Percentiles rank a stretch among this genome's conserved stretches.
Conservation (phyloP, 2,329 filamentous ascomycete genomes). For the Hypomyces perniciosus region DNA sequence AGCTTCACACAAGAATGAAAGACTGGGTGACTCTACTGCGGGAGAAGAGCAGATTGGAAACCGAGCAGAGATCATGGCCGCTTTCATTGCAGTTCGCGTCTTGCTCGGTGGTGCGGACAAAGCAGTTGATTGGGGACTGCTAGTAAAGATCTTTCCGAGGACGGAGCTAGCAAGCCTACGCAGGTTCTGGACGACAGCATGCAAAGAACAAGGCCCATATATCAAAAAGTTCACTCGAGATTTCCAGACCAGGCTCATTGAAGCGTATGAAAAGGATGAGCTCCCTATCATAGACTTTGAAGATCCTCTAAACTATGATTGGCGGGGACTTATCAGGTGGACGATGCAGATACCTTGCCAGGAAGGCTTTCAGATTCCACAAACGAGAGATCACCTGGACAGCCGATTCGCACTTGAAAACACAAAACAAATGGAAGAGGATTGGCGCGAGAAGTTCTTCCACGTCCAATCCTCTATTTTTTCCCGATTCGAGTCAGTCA, state of each 20-base stretch:
- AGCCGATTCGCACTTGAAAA: conserved; percentile 36
- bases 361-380: conserved; percentile 44
- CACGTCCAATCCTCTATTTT: conserved; percentile 48
- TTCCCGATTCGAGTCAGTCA: conserved; percentile 49
- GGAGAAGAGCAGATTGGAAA: conserved; percentile 16
- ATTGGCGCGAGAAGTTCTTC: conserved; percentile 55
- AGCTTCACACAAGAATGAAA: neutral
- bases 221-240: conserved; percentile 50
- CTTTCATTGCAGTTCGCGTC: conserved; percentile 52
- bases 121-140: conserved; percentile 54
- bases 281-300: conserved; percentile 59
- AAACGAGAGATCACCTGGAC: conserved; percentile 39
- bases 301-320: conserved; percentile 60
- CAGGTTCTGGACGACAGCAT: conserved; percentile 49
- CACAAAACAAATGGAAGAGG: conserved; percentile 25
- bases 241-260: conserved; percentile 60
- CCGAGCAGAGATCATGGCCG: conserved; percentile 40
- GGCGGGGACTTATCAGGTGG: conserved; percentile 62
- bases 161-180: conserved; percentile 46
- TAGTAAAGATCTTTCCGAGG: conserved; percentile 50
- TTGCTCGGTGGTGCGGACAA: conserved; percentile 56
- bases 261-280: conserved; percentile 58
- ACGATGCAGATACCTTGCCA: conserved; percentile 46
- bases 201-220: conserved; percentile 44
- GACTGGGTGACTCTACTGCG: neutral